A percentile compares a stretch with the other conserved stretches of the same genome.
phyloP scores from a whole-genome alignment of 2,329 filamentous ascomycete genomes.

The Sporothrix luriei region DNA sequence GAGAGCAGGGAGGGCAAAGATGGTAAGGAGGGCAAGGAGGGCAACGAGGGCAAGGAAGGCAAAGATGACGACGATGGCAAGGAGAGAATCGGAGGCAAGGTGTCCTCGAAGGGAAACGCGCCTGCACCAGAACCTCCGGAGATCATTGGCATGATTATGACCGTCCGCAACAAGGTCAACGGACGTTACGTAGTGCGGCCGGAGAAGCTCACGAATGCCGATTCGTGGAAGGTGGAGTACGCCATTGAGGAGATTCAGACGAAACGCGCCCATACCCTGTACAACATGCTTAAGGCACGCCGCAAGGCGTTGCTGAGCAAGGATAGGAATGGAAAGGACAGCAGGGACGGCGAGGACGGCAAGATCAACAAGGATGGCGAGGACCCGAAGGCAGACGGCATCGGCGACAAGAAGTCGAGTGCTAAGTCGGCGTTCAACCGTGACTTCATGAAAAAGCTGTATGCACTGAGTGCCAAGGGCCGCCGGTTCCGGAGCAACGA shows the following conservation, averaged over 20 bases:
- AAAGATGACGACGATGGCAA: background rate
- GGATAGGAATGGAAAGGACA: constrained; percentile 6
- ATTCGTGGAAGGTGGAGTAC: constrained; percentile 77
- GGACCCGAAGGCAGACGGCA: background rate
- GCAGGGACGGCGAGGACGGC: background rate
- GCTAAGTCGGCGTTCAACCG: constrained; percentile 31
- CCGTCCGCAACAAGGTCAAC: constrained; percentile 69
- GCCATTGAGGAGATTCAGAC: constrained; percentile 56
- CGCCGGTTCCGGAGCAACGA: constrained; percentile 41
- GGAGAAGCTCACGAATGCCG: constrained; percentile 44
- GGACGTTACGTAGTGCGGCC: constrained; percentile 65
- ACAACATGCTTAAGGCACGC: constrained; percentile 32
- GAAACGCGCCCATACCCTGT: constrained; percentile 31
- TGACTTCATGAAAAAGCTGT: constrained; percentile 33
- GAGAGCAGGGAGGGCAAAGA: background rate
- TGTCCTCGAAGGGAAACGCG: no score
- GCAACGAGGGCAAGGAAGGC: background rate
- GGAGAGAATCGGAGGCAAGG: background rate
- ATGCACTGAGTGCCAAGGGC: constrained; percentile 33
- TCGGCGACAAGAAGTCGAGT: background rate
- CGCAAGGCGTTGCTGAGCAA: constrained; percentile 30
- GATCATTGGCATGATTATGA: constrained; percentile 71
- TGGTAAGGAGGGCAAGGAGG: background rate
- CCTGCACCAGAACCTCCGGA: constrained; percentile 37
- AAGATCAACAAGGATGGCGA: background rate